Conservation (phyloP, 805 yeast species). For the Metschnikowia aberdeeniae region DNA sequence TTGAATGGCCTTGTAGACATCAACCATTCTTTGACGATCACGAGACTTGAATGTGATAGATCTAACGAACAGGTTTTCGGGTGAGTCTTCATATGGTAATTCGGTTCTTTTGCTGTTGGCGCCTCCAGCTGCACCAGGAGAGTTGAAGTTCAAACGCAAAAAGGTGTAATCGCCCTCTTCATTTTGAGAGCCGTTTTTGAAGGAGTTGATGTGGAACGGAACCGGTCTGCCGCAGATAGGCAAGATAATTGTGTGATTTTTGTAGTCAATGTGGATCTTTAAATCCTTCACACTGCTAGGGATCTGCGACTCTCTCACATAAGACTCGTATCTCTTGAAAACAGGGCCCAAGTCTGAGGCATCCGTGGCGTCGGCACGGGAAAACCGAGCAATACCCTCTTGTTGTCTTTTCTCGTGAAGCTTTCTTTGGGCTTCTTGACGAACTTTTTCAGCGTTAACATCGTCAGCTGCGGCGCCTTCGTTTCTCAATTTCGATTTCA, state of each 20-base stretch:
- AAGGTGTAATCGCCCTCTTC: conserved; percentile 96
- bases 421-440: conserved; percentile 77
- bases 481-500: conserved; percentile 75
- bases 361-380: conserved; percentile 71
- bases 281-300: conserved; percentile 80
- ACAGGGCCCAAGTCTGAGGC: conserved; percentile 59
- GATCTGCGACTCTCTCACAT: conserved; percentile 87
- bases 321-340: conserved; percentile 93
- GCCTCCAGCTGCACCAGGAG: conserved; percentile 79
- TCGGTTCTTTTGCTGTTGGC: conserved; percentile 66
- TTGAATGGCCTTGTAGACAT: conserved; percentile 81
- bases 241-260: conserved; percentile 80
- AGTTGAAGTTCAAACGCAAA: conserved; percentile 82
- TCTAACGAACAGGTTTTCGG: conserved; percentile 81
- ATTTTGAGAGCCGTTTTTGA: conserved; percentile 88
- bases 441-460: conserved; percentile 63
- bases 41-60: conserved; percentile 84
- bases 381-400: conserved; percentile 79
- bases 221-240: conserved; percentile 96
- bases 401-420: conserved; percentile 82
- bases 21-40: conserved; percentile 87
- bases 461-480: conserved; percentile 70
- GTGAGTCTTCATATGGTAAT: conserved; percentile 85
- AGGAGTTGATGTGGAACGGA: conserved; percentile 93
- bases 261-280: conserved; percentile 81